Base-by-base conservation (phyloP, 257 asterid species). In the Avicennia marina region DNA sequence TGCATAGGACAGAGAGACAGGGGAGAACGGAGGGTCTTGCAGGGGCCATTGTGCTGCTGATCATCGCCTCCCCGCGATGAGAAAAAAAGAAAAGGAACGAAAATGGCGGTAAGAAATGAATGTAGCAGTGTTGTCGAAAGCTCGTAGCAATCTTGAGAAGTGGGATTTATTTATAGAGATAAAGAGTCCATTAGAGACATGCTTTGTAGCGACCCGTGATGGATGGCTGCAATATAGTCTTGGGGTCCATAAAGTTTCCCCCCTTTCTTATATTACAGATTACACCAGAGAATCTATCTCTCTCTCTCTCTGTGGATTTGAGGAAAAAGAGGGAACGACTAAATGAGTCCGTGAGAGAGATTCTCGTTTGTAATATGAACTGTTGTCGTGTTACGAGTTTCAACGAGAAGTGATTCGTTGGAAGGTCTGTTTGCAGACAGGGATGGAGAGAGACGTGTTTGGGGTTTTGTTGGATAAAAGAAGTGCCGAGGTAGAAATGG, bases 141-240 rank as follows among this genome's bases (percentile, higher is more conserved):
- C 38, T 15, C 6, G 59, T 24, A 42, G 53, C n/a, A 38, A 53
- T 24, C 26, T 24, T 40, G 66, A 34, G 53, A 50, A 55, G 44
- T 27, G 71, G 58, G 16, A 58, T 80, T 67, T 80, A 78, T 81
- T n/a, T n/a, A n/a, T n/a, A 75, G 69, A 39, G 58, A 19, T 15
- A 27, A 36, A 6, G 55, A 4, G 71, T 15, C 31, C 42, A 31
- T 11, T 29, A 39, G 53, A 59, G 17, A 39, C 53, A 44, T 0
- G 69, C 77, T 81, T 76, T 74, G 15, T 75, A 69, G 86, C 71
- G 63, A 72, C 89, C 91, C 91, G 86, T 82, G 95, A 85, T 46
- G 77, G 78, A 77, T 75, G 61, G 70, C 47, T 43, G 73, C 29
- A 63, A 56, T 27, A 27, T 10, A 44, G 41, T 4, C 4, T 17